Percentiles rank a stretch among this genome's conserved stretches.
These are phyloP conservation scores for Leccinum olivaceopallidum DNA, from an alignment of 768 basidiomycete species.

Conservation along the genomic window DNA sequence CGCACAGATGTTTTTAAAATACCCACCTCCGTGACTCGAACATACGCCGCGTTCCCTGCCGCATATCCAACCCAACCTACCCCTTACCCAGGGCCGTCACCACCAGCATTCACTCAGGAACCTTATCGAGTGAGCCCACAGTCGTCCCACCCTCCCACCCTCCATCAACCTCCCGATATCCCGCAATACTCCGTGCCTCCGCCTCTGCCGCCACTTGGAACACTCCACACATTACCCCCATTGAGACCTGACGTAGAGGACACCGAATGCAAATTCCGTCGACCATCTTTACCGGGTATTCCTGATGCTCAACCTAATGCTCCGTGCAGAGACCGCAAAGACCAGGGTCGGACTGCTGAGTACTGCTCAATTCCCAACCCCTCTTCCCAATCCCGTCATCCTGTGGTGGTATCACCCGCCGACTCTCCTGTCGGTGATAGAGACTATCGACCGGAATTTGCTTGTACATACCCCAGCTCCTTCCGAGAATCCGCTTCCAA, in stretches of 20 bases:
- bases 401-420: not conserved
- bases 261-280: slow-evolving; percentile 33
- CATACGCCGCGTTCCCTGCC: slow-evolving; percentile 44
- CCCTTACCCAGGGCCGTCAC: slow-evolving; percentile 26
- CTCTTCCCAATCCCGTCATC: slow-evolving; percentile 8
- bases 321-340: slow-evolving; percentile 15
- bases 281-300: slow-evolving; percentile 28
- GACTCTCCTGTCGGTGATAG: slow-evolving; percentile 14
- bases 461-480: slow-evolving; percentile 20
- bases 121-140: slow-evolving; percentile 24
- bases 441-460: slow-evolving; percentile 14
- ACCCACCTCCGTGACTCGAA: slow-evolving; percentile 35
- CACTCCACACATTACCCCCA: slow-evolving; percentile 28
- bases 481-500: slow-evolving; percentile 21
- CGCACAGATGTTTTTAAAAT: slow-evolving; percentile 35
- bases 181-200: slow-evolving; percentile 31
- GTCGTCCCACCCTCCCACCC: slow-evolving; percentile 22
- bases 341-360: slow-evolving; percentile 18
- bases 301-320: slow-evolving; percentile 11
- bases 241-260: slow-evolving; percentile 28
- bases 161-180: slow-evolving; percentile 24
- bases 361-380: slow-evolving; percentile 4
- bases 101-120: slow-evolving; percentile 26
- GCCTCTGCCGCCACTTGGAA: slow-evolving; percentile 24
- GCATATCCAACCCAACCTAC: slow-evolving; percentile 31